Conservation (phyloP, 2,329 filamentous ascomycete genomes). For the Ambrosiella xylebori region DNA sequence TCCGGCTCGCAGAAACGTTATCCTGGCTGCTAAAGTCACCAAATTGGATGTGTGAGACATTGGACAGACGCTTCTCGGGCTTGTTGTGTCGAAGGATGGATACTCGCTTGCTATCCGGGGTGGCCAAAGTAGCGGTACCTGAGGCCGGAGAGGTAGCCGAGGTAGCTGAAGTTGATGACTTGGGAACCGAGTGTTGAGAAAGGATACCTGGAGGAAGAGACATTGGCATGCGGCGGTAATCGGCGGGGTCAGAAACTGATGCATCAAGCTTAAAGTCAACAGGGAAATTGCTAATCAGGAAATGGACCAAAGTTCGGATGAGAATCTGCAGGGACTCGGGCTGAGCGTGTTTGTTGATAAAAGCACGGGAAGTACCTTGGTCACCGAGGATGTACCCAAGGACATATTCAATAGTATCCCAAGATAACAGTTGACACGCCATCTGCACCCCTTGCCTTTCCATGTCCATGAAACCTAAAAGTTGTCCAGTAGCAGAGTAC, state of each 20-base stretch:
- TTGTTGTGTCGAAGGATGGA: constrained; percentile 8
- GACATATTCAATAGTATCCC: constrained; percentile 44
- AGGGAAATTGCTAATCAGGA: constrained; percentile 43
- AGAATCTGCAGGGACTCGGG: constrained; percentile 38
- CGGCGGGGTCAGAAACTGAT: constrained; percentile 21
- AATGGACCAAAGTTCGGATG: constrained; percentile 37
- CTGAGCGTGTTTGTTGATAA: constrained; percentile 23
- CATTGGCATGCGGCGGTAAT: constrained; percentile 25
- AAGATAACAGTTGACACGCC: constrained; percentile 38
- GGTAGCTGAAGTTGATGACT: constrained; percentile 1
- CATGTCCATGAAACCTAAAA: constrained; percentile 38
- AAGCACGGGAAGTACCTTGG: constrained; percentile 17
- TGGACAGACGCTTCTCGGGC: constrained; percentile 17
- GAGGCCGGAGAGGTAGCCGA: neutral
- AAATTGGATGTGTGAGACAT: constrained; percentile 46
- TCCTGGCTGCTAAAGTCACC: constrained; percentile 36
- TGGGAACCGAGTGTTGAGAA: neutral
- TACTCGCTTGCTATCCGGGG: constrained; percentile 2
- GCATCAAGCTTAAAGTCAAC: constrained; percentile 41
- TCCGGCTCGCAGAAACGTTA: constrained; percentile 3
- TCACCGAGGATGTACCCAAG: constrained; percentile 35
- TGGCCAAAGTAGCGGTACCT: no score
- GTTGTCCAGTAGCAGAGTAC: constrained; percentile 45
- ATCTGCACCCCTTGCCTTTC: constrained; percentile 41
- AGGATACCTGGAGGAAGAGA: constrained; percentile 8